Evolutionary conservation across 2,329 filamentous ascomycete genomes (phyloP).

Genomic region (Neocucurbitaria cava): DNA sequence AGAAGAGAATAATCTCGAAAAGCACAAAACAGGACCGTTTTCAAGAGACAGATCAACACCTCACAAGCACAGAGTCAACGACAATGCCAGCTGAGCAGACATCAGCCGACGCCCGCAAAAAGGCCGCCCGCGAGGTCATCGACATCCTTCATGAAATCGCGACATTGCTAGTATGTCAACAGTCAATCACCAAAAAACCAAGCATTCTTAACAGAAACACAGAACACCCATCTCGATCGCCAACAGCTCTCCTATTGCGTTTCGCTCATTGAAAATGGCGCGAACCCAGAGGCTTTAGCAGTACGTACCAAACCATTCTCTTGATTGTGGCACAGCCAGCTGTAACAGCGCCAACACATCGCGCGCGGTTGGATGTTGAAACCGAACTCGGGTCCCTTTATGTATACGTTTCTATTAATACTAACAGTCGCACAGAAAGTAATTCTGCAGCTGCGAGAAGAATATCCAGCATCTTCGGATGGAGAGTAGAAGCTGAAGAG

Average conservation of each 20-base stretch:
- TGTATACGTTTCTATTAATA: slow-evolving; percentile 7
- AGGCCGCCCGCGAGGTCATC: slow-evolving; percentile 78
- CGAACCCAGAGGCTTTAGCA: slow-evolving; percentile 92
- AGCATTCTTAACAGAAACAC: not conserved
- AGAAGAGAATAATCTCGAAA: slow-evolving; percentile 6
- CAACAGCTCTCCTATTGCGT: slow-evolving; percentile 93
- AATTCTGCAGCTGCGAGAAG: slow-evolving; percentile 54
- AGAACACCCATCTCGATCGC: slow-evolving; percentile 95
- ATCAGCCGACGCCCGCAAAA: slow-evolving; percentile 63
- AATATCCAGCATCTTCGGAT: slow-evolving; percentile 45
- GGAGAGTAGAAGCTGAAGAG: slow-evolving; percentile 32
- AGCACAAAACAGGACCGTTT: slow-evolving; percentile 1
- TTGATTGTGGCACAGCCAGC: slow-evolving; percentile 10
- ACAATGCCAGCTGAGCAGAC: slow-evolving; percentile 31
- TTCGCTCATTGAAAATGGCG: slow-evolving; percentile 94
- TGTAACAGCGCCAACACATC: slow-evolving; percentile 10
- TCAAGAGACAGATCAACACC: slow-evolving; percentile 2
- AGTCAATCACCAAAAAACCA: not conserved
- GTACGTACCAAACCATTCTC: slow-evolving; percentile 63
- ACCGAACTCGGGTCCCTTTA: not conserved
- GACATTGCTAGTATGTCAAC: slow-evolving; percentile 76
- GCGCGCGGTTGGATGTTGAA: slow-evolving; percentile 12
- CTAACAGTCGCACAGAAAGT: slow-evolving; percentile 50
- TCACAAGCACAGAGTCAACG: not conserved
- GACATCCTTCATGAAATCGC: slow-evolving; percentile 86